Base-by-base conservation (phyloP, 106 monocot species). In the Apostasia ramifera region DNA sequence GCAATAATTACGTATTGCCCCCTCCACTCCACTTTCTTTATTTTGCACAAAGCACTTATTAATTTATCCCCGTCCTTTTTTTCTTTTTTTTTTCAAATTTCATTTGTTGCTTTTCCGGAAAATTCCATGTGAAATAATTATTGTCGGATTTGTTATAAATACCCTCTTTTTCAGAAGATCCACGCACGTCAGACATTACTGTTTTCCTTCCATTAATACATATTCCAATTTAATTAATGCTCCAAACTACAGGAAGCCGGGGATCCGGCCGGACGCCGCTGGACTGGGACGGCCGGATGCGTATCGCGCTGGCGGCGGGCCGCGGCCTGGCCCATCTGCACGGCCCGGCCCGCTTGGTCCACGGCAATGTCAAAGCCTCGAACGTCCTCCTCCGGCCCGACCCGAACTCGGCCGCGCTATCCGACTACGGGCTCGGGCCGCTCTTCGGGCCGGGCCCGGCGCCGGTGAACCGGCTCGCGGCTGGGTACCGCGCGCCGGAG, bases 401-500 rank as follows among this genome's bases (percentile, higher is more conserved):
- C 57, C 81, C 83, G 48, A 72, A 70, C 63, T 14, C 74, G 52
- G 80, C 89, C 46, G 81, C 57, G 5, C 68, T 92, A 44, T 78
- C 88, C 40, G 88, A 92, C 79, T 88, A 66, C 71, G 80, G 76
- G 15, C 84, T 92, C 41, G n/a, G 65, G 64, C 80, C 85, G 1
- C 77, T 88, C 70, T 81, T 81, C 66, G 71, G 75, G 61, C 52
- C 68, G 9, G 46, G 79, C 5, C n/a, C 72, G 3, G 47, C 63
- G 26, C 60, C 68, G 0, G 47, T 69, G 11, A 71, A 55, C 57
- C 78, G 78, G 8, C 77, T 69, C 0, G 79, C 70, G 1, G 75
- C 78, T 0, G 97, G 97, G 2, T 98, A 98, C 80, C 81, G 85
- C 6, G 97, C 97, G 0, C 97, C 97, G 8, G 93, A 98, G 71